These are phyloP conservation scores for Leccinum variabile DNA, from an alignment of 1,284 basidiomycete species.

Conservation along the genomic window DNA sequence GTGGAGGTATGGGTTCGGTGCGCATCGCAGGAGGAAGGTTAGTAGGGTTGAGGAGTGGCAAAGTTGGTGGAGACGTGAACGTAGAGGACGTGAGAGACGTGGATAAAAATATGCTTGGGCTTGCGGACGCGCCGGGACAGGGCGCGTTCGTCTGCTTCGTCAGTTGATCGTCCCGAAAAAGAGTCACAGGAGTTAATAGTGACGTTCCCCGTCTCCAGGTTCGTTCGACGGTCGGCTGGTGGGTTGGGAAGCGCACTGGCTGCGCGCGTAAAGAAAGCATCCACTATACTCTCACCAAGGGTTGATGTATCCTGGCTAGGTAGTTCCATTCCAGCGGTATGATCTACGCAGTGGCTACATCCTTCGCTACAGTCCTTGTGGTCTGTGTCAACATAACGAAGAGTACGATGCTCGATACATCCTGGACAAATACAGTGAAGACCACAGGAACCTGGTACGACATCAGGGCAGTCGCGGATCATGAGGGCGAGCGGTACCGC, in stretches of 20 bases:
- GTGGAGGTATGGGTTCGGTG: conserved; percentile 51
- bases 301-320: conserved; percentile 31
- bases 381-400: conserved; percentile 45
- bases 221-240: conserved; percentile 44
- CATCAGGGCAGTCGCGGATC: conserved; percentile 92
- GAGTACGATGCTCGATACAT: conserved; percentile 64
- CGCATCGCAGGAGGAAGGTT: conserved; percentile 29
- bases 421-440: conserved; percentile 63
- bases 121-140: not conserved
- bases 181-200: conserved; percentile 41
- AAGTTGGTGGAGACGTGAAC: conserved; percentile 23
- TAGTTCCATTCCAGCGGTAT: conserved; percentile 44
- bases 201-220: conserved; percentile 48
- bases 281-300: conserved; percentile 43
- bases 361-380: conserved; percentile 56
- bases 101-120: conserved; percentile 15
- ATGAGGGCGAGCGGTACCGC: conserved; percentile 89
- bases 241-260: conserved; percentile 54
- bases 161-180: conserved; percentile 26
- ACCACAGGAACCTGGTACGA: conserved; percentile 35
- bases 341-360: conserved; percentile 64
- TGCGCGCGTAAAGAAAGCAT: conserved; percentile 63
- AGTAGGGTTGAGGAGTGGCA: conserved; percentile 24
- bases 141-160: conserved; percentile 34
- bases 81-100: conserved; percentile 17